Base-by-base conservation (phyloP, 108 stramenopile species). In the Nitzschia palea region DNA sequence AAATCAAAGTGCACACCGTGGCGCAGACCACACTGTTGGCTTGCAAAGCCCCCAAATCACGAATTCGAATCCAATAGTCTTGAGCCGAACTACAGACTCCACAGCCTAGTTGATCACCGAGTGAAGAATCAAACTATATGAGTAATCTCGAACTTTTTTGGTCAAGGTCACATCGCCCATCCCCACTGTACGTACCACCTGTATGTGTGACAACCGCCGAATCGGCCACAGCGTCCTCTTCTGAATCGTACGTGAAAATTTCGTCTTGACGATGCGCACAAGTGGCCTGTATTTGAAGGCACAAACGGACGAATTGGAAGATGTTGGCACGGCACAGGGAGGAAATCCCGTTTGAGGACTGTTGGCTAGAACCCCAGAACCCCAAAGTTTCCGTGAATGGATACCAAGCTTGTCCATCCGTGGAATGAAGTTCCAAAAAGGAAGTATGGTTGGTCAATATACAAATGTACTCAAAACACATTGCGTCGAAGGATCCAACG, bases 81-180 rank as follows among this genome's bases (percentile, higher is more conserved):
- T 69, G 67, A 0, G 65, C 68, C 31, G 62, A 64, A 63, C 61
- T 62, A 48, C 74, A 75, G 31, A 75, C 74, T 36, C 74, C 74
- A 55, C 74, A 75, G 3, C 26, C 61, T 70, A 10, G 26, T 29
- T 2, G 4, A 4, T 4, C 15, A 1, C 12, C 6, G 28, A 30
- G 55, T 29, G 17, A 31, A 33, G 28, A 31, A 18, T 34, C 33
- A 4, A 33, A 57, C 25, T 9, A 9, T 25, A n/a, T n/a, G n/a
- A n/a, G n/a, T n/a, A n/a, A n/a, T n/a, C n/a, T n/a, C n/a, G n/a
- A n/a, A n/a, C n/a, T n/a, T n/a, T n/a, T n/a, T n/a, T n/a, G n/a
- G n/a, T n/a, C n/a, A n/a, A n/a, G n/a, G n/a, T n/a, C n/a, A n/a
- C n/a, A n/a, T n/a, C n/a, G n/a, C n/a, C n/a, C n/a, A n/a, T n/a